A percentile compares a stretch with the other conserved stretches of the same genome.
Evolutionary conservation across 495 filamentous ascomycete genomes (phyloP).

Genomic region (Aspergillus sclerotiicarbonarius): DNA sequence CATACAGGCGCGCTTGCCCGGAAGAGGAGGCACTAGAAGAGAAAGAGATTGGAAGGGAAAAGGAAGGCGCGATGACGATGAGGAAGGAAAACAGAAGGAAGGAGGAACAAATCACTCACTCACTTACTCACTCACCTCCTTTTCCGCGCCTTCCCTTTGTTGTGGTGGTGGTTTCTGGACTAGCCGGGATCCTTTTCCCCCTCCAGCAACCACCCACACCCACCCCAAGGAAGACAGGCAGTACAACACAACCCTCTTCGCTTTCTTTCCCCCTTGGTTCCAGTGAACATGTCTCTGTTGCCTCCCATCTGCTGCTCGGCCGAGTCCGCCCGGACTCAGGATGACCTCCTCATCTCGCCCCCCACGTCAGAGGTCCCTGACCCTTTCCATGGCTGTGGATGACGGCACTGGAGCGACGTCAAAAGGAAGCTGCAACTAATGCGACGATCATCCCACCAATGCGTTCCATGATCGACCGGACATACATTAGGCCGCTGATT

Average conservation of each 20-base stretch:
- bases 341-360: background rate
- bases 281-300: background rate
- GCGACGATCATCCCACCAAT: constrained; percentile 16
- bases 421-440: constrained; percentile 14
- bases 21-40: background rate
- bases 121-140: background rate
- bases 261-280: too few relatives aligned
- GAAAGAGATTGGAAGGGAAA: background rate
- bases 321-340: too few relatives aligned
- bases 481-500: constrained; percentile 15
- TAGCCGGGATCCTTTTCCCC: too few relatives aligned
- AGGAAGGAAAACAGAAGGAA: too few relatives aligned
- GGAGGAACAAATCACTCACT: background rate
- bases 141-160: background rate
- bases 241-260: too few relatives aligned
- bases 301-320: too few relatives aligned
- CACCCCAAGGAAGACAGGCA: too few relatives aligned
- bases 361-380: background rate
- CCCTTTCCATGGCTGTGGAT: background rate
- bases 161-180: background rate
- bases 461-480: constrained; percentile 15
- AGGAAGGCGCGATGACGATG: background rate
- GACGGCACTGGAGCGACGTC: constrained; percentile 4
- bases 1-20: background rate
- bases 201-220: too few relatives aligned